These are phyloP conservation scores for Leishmania amazonensis DNA, from an alignment of 208 protist genomes.

Conservation along the genomic window DNA sequence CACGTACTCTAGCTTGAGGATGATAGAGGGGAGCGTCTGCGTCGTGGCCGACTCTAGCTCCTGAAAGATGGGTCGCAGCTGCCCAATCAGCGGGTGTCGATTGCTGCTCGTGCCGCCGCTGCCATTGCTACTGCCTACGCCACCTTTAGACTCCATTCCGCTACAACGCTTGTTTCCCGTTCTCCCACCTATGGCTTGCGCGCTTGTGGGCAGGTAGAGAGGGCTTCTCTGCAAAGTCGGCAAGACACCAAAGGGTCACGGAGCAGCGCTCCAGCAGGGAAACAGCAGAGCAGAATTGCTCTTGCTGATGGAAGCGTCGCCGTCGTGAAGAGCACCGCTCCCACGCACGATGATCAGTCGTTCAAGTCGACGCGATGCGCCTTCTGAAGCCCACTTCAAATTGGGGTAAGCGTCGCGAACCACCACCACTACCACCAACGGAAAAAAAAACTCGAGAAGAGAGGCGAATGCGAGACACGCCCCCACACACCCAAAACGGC, in stretches of 20 bases:
- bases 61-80: slow-evolving; percentile 86
- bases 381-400: not conserved
- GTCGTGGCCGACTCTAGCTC: slow-evolving; percentile 50
- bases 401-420: not conserved
- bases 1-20: slow-evolving; percentile 84
- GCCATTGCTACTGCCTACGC: slow-evolving; percentile 10
- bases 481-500: not conserved
- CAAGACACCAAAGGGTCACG: not conserved
- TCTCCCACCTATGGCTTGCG: not conserved
- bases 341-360: not conserved
- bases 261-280: not conserved
- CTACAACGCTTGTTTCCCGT: not conserved
- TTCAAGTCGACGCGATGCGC: not conserved
- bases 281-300: not conserved
- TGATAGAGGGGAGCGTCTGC: slow-evolving; percentile 61
- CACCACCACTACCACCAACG: too few species aligned
- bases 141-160: slow-evolving; percentile 25
- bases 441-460: not conserved
- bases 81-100: slow-evolving; percentile 77
- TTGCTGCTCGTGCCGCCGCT: slow-evolving; percentile 20
- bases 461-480: not conserved
- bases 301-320: not conserved
- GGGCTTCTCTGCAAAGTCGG: not conserved
- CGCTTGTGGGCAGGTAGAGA: not conserved
- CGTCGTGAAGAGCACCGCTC: not conserved